Base-by-base conservation (phyloP, 148 eudicot species). In the Oxyria digyna region DNA sequence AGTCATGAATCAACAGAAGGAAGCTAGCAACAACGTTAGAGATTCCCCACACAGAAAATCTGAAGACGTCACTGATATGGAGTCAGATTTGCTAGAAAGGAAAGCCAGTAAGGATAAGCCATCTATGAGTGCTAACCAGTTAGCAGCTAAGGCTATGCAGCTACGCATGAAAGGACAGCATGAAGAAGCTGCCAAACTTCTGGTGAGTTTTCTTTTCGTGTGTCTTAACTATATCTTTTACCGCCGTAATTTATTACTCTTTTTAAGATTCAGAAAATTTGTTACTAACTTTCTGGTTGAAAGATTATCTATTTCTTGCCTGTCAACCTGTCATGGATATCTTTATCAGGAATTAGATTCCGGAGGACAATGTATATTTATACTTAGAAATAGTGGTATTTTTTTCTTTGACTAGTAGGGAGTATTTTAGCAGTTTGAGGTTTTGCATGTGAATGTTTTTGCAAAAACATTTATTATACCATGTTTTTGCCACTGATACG, bases 141-240 rank as follows among this genome's bases (percentile, higher is more conserved):
- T 90, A 75, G 97, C 91, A 13, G 98, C 98, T 21, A 94, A 94
- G 83, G 96, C 87, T 42, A 43, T 94, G 84, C 98, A 94, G 80
- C 83, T 94, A 49, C 89, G 98, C 55, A 68, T 94, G 82, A 90
- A 84, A 81, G 98, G 98, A 71, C 85, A 82, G 72, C 89, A 86
- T 78, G 96, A 90, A 57, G 97, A 94, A 80, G 96, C 98, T 59
- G 90, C 86, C 3, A 88, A 75, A 72, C 85, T 89, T 74, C 4
- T 87, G 96, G 98, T 93, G 69, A 74, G 87, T 45, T 45, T 45
- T n/a, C 49, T 3, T 13, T 45, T n/a, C 3, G n/a, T 45, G 17
- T 15, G 18, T 14, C 49, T 45, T 4, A 24, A 26, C 11, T 12
- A 24, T 55, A 10, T 55, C 32, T 24, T 24, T 10, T 21, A 9